phyloP scores from a whole-genome alignment of 768 basidiomycete genomes.

The Tulasnella sp. region DNA sequence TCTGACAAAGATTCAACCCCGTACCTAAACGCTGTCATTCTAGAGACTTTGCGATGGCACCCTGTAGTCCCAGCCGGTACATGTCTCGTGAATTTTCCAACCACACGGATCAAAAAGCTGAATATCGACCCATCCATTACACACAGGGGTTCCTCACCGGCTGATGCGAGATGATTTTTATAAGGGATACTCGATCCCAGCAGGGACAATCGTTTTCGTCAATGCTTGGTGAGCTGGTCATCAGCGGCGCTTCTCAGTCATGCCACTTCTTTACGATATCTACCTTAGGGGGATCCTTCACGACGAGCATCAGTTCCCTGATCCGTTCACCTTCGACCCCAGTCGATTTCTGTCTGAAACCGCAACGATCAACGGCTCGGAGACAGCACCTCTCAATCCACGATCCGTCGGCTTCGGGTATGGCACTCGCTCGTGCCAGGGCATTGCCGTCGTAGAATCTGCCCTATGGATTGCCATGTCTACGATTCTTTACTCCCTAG shows the following conservation, averaged over 20 bases:
- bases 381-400: not conserved
- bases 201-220: slow-evolving; percentile 8
- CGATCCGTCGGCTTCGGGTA: not conserved
- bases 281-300: not conserved
- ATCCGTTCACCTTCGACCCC: not conserved
- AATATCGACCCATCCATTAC: not conserved
- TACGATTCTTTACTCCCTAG: not conserved
- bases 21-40: slow-evolving; percentile 11
- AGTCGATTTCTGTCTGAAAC: not conserved
- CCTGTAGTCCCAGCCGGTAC: not conserved
- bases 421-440: not conserved
- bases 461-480: not conserved
- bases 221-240: slow-evolving; percentile 15
- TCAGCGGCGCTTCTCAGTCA: not conserved
- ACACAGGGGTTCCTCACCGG: slow-evolving; percentile 7
- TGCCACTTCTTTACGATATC: no score
- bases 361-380: no score
- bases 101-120: no score
- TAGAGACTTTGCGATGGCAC: slow-evolving; percentile 3
- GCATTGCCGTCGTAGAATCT: not conserved
- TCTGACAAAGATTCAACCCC: slow-evolving; percentile 4
- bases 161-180: slow-evolving; percentile 13
- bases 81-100: not conserved
- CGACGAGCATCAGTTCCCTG: not conserved
- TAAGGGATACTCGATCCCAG: slow-evolving; percentile 15